Base-by-base conservation (phyloP, 768 basidiomycete species). In the Boletus rufocinnamomeus region DNA sequence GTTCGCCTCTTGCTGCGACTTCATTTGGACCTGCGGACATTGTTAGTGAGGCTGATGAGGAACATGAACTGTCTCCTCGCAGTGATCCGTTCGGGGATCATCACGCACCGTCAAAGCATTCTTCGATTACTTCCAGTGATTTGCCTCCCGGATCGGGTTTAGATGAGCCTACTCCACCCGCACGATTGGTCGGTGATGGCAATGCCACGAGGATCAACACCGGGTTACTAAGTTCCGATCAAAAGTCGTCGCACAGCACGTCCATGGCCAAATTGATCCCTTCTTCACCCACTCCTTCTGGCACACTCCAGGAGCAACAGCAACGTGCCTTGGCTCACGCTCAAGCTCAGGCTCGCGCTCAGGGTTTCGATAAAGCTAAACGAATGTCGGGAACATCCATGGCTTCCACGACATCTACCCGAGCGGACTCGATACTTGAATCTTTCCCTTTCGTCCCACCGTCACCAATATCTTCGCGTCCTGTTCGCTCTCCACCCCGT, bases 391-490 rank as follows among this genome's bases (percentile, higher is more conserved):
- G 81, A 56, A 83, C 84, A 6, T 91, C 89, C 32, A 82, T 84
- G 49, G 72, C 86, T 56, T 88, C 86, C 34, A 83, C 83, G 14
- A 76, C 87, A 16, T 88, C 88, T 11, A 87, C 87, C 3, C 82
- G 83, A 50, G 89, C 90, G 28, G 91, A 93, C 68, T 93, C 91
- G 4, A 91, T 93, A 63, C 79, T 93, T 28, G 91, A 92, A 72
- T 87, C 84, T 16, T 94, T 94, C 79, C 90, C 89, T 37, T 93
- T 94, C 69, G 91, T 94, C 10, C 92, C 92, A 25, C 92, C 92
- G 1, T 92, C 91, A 9, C 92, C 92, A 7, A 92, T 93, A 58
- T 91, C 90, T n/a, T 84, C 89, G 63, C 80, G 87, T 53, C 91
- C 90, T 11, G 76, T 85, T 64, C 80, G 89, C 60, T 85, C 88